Conservation (phyloP, 352 stramenopile species). For the Globisporangium yorkense region DNA sequence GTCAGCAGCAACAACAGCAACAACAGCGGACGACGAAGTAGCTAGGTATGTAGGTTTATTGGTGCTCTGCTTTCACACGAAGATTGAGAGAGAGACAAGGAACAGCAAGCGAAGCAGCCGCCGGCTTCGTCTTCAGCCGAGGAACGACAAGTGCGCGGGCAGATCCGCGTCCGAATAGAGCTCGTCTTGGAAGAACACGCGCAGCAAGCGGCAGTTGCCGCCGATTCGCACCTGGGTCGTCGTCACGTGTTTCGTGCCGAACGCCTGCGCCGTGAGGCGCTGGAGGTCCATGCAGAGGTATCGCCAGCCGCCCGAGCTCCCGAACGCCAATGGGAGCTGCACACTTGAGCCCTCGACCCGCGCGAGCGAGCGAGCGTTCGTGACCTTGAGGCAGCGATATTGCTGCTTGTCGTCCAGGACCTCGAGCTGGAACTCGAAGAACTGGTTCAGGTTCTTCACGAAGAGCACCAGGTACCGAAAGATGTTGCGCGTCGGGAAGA, state of each 20-base stretch:
- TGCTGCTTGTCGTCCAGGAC: conserved; percentile 62
- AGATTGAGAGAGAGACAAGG: background rate
- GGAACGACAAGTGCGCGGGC: conserved; percentile 59
- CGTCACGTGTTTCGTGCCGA: conserved; percentile 64
- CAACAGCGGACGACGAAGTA: background rate
- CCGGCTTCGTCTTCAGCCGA: conserved; percentile 21
- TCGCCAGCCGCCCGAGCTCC: conserved; percentile 36
- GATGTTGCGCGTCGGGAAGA: conserved; percentile 60
- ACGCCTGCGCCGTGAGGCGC: conserved; percentile 55
- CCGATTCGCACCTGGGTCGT: conserved; percentile 59
- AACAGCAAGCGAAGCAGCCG: background rate
- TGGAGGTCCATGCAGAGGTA: conserved; percentile 79
- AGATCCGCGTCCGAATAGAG: conserved; percentile 64
- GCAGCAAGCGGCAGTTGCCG: conserved; percentile 64
- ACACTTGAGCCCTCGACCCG: conserved; percentile 42
- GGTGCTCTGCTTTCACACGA: background rate
- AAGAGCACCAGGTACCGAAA: conserved; percentile 83
- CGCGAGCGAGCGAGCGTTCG: conserved; percentile 67
- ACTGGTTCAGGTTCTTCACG: conserved; percentile 73
- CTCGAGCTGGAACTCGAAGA: conserved; percentile 65
- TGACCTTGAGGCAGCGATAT: conserved; percentile 55
- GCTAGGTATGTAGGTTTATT: background rate
- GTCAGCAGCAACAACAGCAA: background rate
- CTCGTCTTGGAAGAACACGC: conserved; percentile 80
- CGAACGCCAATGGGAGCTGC: conserved; percentile 61